These are phyloP conservation scores for Talaromyces stipitatus DNA, from an alignment of 495 filamentous ascomycete species.

Conservation along the genomic window DNA sequence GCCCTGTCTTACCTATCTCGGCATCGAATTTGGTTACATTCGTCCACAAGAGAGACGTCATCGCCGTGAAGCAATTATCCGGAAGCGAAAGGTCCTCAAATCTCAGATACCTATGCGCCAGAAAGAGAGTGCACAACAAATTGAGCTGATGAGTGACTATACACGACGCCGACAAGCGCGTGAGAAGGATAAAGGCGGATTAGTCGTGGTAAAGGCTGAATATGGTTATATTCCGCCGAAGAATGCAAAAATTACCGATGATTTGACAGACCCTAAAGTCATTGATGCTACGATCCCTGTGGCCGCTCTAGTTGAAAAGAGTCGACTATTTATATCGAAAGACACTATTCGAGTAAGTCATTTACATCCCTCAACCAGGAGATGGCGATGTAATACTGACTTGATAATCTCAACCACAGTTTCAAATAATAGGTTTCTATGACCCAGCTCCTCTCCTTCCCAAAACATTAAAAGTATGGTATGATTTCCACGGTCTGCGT, in stretches of 20 bases:
- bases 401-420: slow-evolving; percentile 17
- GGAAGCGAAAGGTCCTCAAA: slow-evolving; percentile 31
- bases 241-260: slow-evolving; percentile 14
- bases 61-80: slow-evolving; percentile 25
- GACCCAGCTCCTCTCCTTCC: slow-evolving; percentile 46
- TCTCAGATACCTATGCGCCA: slow-evolving; percentile 34
- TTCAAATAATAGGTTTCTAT: slow-evolving; percentile 48
- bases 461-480: slow-evolving; percentile 48
- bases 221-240: slow-evolving; percentile 30
- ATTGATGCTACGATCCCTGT: slow-evolving; percentile 44
- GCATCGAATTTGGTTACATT: slow-evolving; percentile 40
- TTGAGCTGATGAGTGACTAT: slow-evolving; percentile 42
- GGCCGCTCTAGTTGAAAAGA: slow-evolving; percentile 36
- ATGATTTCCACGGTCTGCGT: slow-evolving; percentile 39
- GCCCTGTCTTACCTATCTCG: slow-evolving; percentile 43
- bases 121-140: slow-evolving; percentile 43
- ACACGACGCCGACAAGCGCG: slow-evolving; percentile 38
- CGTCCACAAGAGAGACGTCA: slow-evolving; percentile 31
- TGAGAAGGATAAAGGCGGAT: slow-evolving; percentile 28
- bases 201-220: slow-evolving; percentile 34
- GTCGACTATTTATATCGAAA: slow-evolving; percentile 37
- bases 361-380: background rate
- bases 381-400: background rate
- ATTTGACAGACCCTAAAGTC: slow-evolving; percentile 20
- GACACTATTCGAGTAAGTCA: slow-evolving; percentile 32